Conservation (phyloP, 2,329 filamentous ascomycete species). For the Xylaria sp. region DNA sequence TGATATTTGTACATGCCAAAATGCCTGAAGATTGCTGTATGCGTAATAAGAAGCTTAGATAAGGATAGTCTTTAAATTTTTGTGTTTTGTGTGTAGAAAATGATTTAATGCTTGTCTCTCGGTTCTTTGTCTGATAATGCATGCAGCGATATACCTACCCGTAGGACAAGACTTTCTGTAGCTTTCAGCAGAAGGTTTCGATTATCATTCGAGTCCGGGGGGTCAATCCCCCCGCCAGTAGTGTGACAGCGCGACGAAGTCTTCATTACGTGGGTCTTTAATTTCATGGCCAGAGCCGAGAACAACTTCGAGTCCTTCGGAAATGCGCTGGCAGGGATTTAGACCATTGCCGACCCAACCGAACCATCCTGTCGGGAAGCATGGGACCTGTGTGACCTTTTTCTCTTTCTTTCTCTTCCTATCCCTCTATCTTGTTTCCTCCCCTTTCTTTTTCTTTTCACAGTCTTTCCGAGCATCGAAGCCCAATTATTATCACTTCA, state of each 20-base stretch:
- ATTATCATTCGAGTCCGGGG: neutral
- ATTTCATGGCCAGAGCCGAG: neutral
- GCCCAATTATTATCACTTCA: too few species aligned
- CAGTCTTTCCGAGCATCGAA: too few species aligned
- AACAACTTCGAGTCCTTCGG: neutral
- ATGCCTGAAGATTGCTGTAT: neutral
- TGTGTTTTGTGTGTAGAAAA: too few species aligned
- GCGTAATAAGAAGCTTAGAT: neutral
- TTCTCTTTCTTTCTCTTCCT: neutral
- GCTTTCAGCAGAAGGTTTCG: neutral
- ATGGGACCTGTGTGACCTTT: constrained; percentile 4
- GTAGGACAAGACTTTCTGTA: neutral
- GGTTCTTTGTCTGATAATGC: neutral
- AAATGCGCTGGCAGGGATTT: neutral
- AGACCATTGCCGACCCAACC: neutral
- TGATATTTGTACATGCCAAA: neutral
- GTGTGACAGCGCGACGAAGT: neutral
- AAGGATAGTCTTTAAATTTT: too few species aligned
- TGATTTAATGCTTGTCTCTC: neutral
- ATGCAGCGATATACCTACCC: neutral
- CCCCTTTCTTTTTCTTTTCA: neutral
- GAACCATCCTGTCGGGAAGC: constrained; percentile 16
- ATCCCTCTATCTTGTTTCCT: neutral
- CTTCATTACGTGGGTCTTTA: neutral
- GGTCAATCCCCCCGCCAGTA: too few species aligned